Evolutionary conservation across 176 grass and related monocot genomes (phyloP).

Genomic region (Aechmea fasciata): DNA sequence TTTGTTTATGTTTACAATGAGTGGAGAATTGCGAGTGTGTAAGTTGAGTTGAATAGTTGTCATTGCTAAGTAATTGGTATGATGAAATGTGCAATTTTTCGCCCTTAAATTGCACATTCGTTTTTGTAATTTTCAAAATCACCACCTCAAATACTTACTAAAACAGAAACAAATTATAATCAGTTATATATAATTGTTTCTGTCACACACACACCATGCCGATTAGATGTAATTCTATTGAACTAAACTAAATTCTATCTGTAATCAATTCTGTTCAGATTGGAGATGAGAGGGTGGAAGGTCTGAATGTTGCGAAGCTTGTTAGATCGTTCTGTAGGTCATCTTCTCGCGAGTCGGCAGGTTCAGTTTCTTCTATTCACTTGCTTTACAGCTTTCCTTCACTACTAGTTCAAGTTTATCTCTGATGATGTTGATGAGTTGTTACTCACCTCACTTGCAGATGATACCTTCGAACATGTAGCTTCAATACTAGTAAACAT

Average conservation of each 20-base stretch:
- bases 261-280: constrained; percentile 31
- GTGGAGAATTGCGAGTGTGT: too few relatives aligned
- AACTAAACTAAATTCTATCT: neutral
- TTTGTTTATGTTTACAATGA: too few relatives aligned
- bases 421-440: neutral
- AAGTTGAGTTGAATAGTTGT: too few relatives aligned
- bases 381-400: constrained; percentile 9
- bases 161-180: neutral
- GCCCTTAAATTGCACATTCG: neutral
- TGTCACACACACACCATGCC: neutral
- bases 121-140: neutral
- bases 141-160: neutral
- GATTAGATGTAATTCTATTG: neutral
- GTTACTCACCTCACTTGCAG: constrained; percentile 20
- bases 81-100: neutral
- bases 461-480: constrained; percentile 80
- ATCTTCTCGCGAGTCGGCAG: constrained; percentile 53
- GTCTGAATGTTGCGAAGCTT: constrained; percentile 74
- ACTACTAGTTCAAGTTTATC: constrained; percentile 4
- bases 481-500: constrained; percentile 90
- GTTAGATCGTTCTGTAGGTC: constrained; percentile 75
- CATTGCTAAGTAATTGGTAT: too few relatives aligned
- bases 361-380: constrained; percentile 26
- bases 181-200: neutral
- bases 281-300: constrained; percentile 93